Evolutionary conservation across 345 rosid genomes (phyloP).

Genomic region (Pistacia atlantica): DNA sequence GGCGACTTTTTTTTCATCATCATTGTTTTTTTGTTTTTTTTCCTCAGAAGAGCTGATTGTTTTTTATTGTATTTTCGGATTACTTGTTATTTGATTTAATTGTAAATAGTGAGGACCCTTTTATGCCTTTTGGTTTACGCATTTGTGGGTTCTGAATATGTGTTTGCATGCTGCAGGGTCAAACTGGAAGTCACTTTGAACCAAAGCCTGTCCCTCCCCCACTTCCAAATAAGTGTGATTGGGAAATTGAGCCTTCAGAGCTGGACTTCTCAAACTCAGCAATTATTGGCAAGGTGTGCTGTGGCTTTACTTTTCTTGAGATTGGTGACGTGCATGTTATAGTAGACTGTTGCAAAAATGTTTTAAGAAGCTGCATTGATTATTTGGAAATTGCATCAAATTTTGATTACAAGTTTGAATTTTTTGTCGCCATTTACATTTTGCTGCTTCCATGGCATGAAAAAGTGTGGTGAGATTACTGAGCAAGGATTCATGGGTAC

Average conservation of each 20-base stretch:
- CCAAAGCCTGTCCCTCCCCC: constrained; percentile 97
- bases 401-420: background rate
- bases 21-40: background rate
- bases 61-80: background rate
- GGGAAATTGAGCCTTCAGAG: constrained; percentile 98
- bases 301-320: constrained; percentile 5
- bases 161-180: constrained; percentile 65
- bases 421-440: background rate
- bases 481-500: background rate
- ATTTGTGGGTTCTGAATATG: constrained; percentile 14
- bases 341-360: background rate
- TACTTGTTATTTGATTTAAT: constrained; percentile 4
- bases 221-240: constrained; percentile 93
- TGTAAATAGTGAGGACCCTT: background rate
- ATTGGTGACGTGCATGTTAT: constrained; percentile 7
- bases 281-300: constrained; percentile 84
- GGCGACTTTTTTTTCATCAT: background rate
- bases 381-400: background rate
- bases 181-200: constrained; percentile 97
- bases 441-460: background rate
- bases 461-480: background rate
- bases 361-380: constrained; percentile 9
- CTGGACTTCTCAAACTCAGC: constrained; percentile 80
- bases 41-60: background rate
- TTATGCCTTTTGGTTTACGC: constrained; percentile 8